Conservation (phyloP, 176 grass and related monocot species). For the Rhynchospora breviuscula region DNA sequence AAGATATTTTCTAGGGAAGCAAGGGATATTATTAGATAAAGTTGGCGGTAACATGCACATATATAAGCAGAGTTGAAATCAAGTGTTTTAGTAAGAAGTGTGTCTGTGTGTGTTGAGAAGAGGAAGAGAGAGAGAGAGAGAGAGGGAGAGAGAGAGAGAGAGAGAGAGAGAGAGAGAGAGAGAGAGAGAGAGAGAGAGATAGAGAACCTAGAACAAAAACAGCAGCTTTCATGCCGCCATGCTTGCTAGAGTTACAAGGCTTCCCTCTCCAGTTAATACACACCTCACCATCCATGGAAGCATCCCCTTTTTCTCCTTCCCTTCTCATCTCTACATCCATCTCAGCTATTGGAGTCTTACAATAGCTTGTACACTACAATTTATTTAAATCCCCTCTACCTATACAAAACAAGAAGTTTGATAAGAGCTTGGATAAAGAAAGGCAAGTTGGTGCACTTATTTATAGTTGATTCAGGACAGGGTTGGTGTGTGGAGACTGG, state of each 20-base stretch:
- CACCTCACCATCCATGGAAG: constrained; percentile 31
- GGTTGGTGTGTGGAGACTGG: constrained; percentile 10
- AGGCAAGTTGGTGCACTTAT: constrained; percentile 35
- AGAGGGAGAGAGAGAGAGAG: neutral
- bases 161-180: neutral
- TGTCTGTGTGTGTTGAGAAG: neutral
- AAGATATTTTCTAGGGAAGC: neutral
- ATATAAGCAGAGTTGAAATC: neutral
- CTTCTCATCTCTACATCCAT: constrained; percentile 42
- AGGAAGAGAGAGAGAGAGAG: neutral
- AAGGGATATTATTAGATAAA: neutral
- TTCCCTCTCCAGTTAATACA: constrained; percentile 72
- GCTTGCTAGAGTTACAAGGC: constrained; percentile 46
- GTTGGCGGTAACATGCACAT: neutral
- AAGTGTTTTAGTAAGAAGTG: neutral
- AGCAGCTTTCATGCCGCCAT: constrained; percentile 86
- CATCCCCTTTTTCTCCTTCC: constrained; percentile 8
- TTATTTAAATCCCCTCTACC: constrained; percentile 3
- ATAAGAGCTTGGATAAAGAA: constrained; percentile 23
- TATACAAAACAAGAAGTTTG: constrained; percentile 8
- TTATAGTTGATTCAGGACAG: constrained; percentile 27
- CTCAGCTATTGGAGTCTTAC: neutral
- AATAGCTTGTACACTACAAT: neutral
- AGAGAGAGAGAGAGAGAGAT: neutral
- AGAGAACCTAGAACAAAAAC: constrained; percentile 74